Evolutionary conservation across 768 basidiomycete genomes (phyloP).

Genomic region (Rhodotorula graminis): DNA sequence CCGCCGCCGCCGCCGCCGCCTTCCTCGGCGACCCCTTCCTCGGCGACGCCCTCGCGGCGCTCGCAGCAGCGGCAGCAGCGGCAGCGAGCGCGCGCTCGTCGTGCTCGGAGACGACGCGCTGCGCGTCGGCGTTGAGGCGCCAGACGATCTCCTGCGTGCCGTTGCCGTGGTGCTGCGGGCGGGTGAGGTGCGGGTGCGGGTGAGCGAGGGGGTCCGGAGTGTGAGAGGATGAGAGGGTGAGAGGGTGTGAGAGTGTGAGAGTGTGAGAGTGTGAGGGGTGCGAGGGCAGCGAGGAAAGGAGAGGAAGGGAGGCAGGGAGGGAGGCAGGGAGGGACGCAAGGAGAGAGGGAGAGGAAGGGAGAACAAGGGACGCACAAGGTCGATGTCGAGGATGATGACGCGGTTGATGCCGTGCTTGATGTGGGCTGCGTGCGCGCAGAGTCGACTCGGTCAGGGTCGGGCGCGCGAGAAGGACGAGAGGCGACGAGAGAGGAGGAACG

Average conservation of each 20-base stretch:
- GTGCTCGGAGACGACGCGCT: constrained; percentile 6
- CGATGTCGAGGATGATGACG: constrained; percentile 83
- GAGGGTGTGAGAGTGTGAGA: too few relatives aligned
- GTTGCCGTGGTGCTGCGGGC: constrained; percentile 58
- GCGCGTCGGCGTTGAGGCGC: constrained; percentile 62
- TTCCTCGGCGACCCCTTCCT: constrained; percentile 22
- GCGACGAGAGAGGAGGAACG: background rate
- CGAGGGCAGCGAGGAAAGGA: too few relatives aligned
- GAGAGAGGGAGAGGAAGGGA: too few relatives aligned
- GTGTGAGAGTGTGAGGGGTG: too few relatives aligned
- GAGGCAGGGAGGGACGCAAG: too few relatives aligned
- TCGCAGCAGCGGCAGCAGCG: too few relatives aligned
- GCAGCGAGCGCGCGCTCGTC: background rate
- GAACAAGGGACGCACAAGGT: constrained; percentile 53
- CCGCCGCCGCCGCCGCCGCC: constrained; percentile 45
- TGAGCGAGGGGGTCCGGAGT: background rate
- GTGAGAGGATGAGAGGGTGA: background rate
- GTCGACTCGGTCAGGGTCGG: too few relatives aligned
- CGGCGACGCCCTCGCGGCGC: constrained; percentile 8
- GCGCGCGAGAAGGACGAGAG: background rate
- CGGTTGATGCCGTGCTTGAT: constrained; percentile 70
- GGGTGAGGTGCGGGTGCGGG: too few relatives aligned
- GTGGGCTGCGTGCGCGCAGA: constrained; percentile 59
- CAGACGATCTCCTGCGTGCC: constrained; percentile 89
- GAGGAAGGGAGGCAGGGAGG: too few relatives aligned